Evolutionary conservation across 352 stramenopile species (phyloP).

Genomic region (Globisporangium yorkense): DNA sequence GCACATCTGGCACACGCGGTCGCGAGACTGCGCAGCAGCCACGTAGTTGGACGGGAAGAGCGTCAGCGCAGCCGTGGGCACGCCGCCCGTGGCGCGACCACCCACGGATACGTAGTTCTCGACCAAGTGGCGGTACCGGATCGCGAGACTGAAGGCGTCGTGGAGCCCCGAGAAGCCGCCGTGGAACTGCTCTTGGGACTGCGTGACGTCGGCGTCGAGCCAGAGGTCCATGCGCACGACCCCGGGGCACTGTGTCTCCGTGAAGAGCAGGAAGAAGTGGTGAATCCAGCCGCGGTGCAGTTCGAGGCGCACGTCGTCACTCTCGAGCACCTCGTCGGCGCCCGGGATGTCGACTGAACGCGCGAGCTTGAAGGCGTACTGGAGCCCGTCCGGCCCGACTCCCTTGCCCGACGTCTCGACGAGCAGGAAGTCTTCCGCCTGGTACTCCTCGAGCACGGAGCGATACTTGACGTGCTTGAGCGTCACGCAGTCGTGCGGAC

Average conservation of each 20-base stretch:
- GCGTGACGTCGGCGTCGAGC: conserved; percentile 60
- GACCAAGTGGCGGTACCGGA: conserved; percentile 55
- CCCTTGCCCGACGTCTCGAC: conserved; percentile 50
- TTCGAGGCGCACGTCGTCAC: conserved; percentile 34
- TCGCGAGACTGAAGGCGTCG: conserved; percentile 60
- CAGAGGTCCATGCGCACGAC: conserved; percentile 68
- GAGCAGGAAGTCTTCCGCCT: conserved; percentile 60
- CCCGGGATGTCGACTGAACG: conserved; percentile 29
- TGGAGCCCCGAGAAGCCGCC: conserved; percentile 55
- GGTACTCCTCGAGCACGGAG: conserved; percentile 43
- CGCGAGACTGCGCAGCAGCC: conserved; percentile 27
- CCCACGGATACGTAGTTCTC: conserved; percentile 18
- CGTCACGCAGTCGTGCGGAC: conserved; percentile 62
- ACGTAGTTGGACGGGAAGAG: conserved; percentile 19
- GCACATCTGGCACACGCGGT: conserved; percentile 62
- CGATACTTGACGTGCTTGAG: conserved; percentile 78
- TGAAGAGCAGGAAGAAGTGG: conserved; percentile 54
- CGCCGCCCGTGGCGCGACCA: conserved; percentile 4
- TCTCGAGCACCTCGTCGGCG: conserved; percentile 41
- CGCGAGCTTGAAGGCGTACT: conserved; percentile 63
- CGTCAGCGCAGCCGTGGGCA: conserved; percentile 17
- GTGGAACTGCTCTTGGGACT: conserved; percentile 43
- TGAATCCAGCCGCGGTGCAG: conserved; percentile 51
- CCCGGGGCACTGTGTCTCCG: conserved; percentile 44
- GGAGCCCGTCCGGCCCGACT: conserved; percentile 29